Base-by-base conservation (phyloP, 441 rosid genomes). In the Geranium incanum region DNA sequence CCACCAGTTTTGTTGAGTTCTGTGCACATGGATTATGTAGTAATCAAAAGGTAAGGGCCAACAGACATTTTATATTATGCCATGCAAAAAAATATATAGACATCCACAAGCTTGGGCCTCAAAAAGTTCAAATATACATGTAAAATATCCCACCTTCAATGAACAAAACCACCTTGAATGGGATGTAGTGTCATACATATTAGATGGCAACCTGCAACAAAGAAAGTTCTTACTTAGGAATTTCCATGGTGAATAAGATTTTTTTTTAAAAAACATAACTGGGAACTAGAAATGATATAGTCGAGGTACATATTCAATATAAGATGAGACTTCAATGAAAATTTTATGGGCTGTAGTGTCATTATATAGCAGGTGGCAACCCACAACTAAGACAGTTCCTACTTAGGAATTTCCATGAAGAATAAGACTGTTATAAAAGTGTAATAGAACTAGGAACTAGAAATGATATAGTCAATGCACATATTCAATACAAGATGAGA, bases 21-120 rank as follows among this genome's bases (percentile, higher is more conserved):
- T 5, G 5, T 52, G n/a, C 18, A 52, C 19, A 52, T 52, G 60
- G 15, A 62, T 3, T 23, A 62, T 63, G 33, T 5, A 5, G n/a
- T 63, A 21, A 21, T 23, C 66, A 23, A 37, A 60, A 60, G 11
- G 37, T 4, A 28, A 23, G n/a, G 36, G 33, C n/a, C 21, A 23
- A 63, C 8, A 63, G 3, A 63, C 66, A 28, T 63, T 48, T 63
- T 48, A 48, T 63, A 63, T 63, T 9, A 63, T 63, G 37, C 28
- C 38, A 63, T 63, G 66, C 66, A 62, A 63, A 60, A 63, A 28
- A 28, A 63, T 63, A 63, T 62, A 62, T 12, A 23, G 66, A 63
- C 66, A 63, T 63, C 66, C 66, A 63, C 66, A 23, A 63, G 23
- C 66, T 23, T 1, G 33, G 66, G 66, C 66, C 66, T 63, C 66